These are phyloP conservation scores for Coccomyxa sp. DNA, from an alignment of 139 green algal species.

Conservation along the genomic window DNA sequence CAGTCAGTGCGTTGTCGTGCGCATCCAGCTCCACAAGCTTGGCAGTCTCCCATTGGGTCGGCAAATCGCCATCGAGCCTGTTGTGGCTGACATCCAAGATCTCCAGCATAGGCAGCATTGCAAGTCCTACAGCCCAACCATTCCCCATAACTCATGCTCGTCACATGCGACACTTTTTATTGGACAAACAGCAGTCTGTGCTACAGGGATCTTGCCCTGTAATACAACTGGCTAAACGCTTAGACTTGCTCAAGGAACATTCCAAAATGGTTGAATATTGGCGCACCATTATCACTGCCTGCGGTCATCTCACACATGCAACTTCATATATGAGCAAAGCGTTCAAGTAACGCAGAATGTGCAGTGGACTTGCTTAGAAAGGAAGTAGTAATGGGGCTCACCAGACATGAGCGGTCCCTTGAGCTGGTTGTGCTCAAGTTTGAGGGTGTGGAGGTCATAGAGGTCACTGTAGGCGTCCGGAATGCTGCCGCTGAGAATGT, in stretches of 20 bases:
- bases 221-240: background rate
- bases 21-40: conserved; percentile 11
- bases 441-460: background rate
- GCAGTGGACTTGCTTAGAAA: no score
- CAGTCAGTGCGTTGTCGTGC: conserved; percentile 1
- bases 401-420: background rate
- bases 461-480: background rate
- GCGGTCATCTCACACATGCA: no score
- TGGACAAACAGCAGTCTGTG: background rate
- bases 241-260: no score
- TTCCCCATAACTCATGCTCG: background rate
- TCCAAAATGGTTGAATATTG: background rate
- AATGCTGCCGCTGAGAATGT: background rate
- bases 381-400: no score
- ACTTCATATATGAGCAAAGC: no score
- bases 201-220: background rate
- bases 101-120: background rate
- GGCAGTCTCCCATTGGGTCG: background rate
- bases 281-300: no score
- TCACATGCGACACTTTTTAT: background rate
- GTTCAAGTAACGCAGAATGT: no score
- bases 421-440: background rate
- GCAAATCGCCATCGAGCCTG: conserved; percentile 11
- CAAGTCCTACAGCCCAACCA: background rate
- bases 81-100: background rate